Evolutionary conservation across 495 filamentous ascomycete genomes (phyloP), one percentile per base, ranked within the genome.

Genomic region (Trichoderma erinaceum): DNA sequence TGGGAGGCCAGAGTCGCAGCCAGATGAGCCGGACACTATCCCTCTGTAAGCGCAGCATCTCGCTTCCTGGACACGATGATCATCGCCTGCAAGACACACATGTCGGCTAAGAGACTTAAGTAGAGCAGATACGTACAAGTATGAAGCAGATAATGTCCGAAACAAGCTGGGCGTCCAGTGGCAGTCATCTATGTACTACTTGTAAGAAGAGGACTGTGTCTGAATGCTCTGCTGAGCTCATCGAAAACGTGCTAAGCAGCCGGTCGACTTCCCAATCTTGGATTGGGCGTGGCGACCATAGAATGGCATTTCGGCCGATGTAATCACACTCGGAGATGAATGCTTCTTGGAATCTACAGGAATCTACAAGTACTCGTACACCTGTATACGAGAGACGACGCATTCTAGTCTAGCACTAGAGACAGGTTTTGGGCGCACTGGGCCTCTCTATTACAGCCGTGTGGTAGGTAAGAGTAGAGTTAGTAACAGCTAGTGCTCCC

Each of bases 391-490:
- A 52, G 48, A n/a, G 18, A 21, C 21, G 18, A 11, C 2, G 48
- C n/a, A 23, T n/a, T 21, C 48, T 21, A 52, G 48, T 21, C 48
- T n/a, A 52, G 48, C 48, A 52, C 48, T 52, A 52, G 48, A 52
- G 48, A 7, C 7, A 8, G 48, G 10, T 23, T 21, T 21, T 52
- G 48, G 25, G 48, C 48, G 48, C 46, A 16, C 48, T n/a, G 48
- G 25, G 11, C 48, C 48, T 52, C 7, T 52, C 48, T 18, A 23
- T 18, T n/a, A 21, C 5, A 23, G n/a, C n/a, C 11, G 21, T 52
- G 15, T n/a, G 10, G n/a, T 38, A 52, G 46, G 16, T 52, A 23
- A 52, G 11, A 23, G 48, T 5, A 52, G 10, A 52, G 48, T 18
- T 52, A 21, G 18, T 21, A 52, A 6, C 0, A n/a, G 15, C 48